Evolutionary conservation across 768 basidiomycete species (phyloP).

Genomic region (Mycena belliarum): DNA sequence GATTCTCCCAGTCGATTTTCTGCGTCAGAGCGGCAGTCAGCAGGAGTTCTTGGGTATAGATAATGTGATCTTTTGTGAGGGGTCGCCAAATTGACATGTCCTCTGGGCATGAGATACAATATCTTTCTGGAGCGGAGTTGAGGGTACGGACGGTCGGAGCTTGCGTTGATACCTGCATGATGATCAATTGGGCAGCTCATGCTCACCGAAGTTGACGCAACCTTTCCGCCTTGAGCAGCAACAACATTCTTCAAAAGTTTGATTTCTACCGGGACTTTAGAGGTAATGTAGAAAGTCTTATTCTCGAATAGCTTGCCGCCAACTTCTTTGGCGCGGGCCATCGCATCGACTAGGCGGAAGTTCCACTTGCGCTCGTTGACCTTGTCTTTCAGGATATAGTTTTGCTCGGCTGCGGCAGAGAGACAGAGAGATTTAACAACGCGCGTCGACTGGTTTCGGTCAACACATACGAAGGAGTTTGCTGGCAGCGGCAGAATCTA

Average conservation of each 20-base stretch:
- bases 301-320: constrained; percentile 60
- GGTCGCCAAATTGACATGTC: constrained; percentile 71
- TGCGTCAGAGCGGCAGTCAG: constrained; percentile 66
- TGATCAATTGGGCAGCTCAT: neutral
- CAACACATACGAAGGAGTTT: constrained; percentile 59
- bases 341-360: constrained; percentile 62
- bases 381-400: constrained; percentile 61
- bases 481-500: constrained; percentile 53
- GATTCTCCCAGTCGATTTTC: constrained; percentile 62
- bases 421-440: neutral
- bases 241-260: constrained; percentile 72
- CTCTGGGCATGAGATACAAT: constrained; percentile 65
- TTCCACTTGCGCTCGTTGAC: constrained; percentile 65
- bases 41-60: constrained; percentile 74
- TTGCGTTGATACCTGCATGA: constrained; percentile 41
- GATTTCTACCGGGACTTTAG: constrained; percentile 56
- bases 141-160: constrained; percentile 58
- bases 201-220: constrained; percentile 30
- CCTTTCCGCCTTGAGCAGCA: constrained; percentile 69
- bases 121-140: constrained; percentile 49
- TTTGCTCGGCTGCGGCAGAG: constrained; percentile 53
- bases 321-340: constrained; percentile 55
- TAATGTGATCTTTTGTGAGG: constrained; percentile 48
- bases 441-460: neutral
- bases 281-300: constrained; percentile 75